Conservation (phyloP, 129 eudicot species). For the Artemisia argyi region DNA sequence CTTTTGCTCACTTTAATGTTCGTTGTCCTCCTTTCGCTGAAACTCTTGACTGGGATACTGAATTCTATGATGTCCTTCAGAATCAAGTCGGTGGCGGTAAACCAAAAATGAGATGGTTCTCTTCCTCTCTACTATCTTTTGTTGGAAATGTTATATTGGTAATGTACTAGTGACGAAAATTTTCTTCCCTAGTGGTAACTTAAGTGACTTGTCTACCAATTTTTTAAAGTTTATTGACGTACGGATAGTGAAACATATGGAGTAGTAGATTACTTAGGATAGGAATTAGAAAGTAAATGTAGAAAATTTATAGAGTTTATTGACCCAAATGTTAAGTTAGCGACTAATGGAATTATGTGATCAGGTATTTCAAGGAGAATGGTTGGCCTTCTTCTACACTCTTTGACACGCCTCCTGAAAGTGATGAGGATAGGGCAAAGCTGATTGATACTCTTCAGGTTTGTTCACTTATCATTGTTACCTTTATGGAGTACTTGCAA, state of each 20-base stretch:
- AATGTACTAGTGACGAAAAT: not conserved
- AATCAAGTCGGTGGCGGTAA: constrained; percentile 92
- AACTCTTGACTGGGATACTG: constrained; percentile 68
- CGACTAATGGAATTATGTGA: not conserved
- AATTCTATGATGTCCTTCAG: constrained; percentile 89
- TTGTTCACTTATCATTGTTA: not conserved
- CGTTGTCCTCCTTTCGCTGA: constrained; percentile 50
- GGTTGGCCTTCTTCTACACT: constrained; percentile 96
- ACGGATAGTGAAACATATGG: too few species aligned
- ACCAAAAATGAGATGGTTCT: constrained; percentile 96
- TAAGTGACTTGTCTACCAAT: too few species aligned
- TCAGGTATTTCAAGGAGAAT: constrained; percentile 94
- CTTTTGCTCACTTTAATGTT: constrained; percentile 79
- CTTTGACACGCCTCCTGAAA: constrained; percentile 63
- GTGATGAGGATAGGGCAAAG: constrained; percentile 58
- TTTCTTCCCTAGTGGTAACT: too few species aligned
- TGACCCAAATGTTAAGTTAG: too few species aligned
- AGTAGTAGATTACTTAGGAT: too few species aligned
- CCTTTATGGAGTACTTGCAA: too few species aligned
- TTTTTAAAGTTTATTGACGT: too few species aligned
- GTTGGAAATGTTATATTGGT: not conserved
- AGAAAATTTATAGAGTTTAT: too few species aligned
- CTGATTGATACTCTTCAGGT: constrained; percentile 88
- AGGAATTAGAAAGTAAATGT: too few species aligned
- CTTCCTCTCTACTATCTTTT: not conserved